Conservation (phyloP, 2,329 filamentous ascomycete genomes). For the Ilyonectria mors-panacis region DNA sequence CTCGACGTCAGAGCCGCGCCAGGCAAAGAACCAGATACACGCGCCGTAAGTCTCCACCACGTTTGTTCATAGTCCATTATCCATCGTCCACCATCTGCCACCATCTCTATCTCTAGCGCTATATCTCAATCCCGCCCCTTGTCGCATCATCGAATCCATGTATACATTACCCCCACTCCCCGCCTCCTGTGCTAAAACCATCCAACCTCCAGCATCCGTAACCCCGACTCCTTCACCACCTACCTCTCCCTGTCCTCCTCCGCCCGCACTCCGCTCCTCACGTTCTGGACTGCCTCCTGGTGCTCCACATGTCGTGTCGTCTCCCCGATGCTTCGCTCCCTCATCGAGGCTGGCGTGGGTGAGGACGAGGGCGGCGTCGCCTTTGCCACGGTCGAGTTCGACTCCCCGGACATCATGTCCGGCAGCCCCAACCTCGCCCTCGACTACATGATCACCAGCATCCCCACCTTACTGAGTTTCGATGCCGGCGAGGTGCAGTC, state of each 20-base stretch:
- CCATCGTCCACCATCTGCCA: not conserved
- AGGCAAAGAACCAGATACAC: slow-evolving; percentile 54
- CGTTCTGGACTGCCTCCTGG: slow-evolving; percentile 73
- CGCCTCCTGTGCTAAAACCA: slow-evolving; percentile 19
- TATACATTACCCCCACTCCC: slow-evolving; percentile 11
- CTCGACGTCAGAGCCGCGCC: slow-evolving; percentile 45
- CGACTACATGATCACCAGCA: slow-evolving; percentile 70
- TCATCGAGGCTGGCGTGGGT: slow-evolving; percentile 67
- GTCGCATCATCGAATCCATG: slow-evolving; percentile 10
- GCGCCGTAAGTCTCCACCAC: slow-evolving; percentile 49
- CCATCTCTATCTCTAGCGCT: slow-evolving; percentile 13
- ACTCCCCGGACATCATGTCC: slow-evolving; percentile 70
- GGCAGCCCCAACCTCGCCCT: slow-evolving; percentile 59
- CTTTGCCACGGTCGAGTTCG: slow-evolving; percentile 69
- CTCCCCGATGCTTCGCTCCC: slow-evolving; percentile 62
- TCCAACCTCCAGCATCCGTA: slow-evolving; percentile 63
- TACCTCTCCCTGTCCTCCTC: slow-evolving; percentile 70
- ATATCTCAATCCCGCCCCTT: slow-evolving; percentile 43
- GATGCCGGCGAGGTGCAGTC: slow-evolving; percentile 68
- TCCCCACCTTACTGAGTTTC: slow-evolving; percentile 72
- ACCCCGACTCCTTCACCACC: slow-evolving; percentile 67
- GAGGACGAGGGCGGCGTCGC: slow-evolving; percentile 70
- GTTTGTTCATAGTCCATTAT: not conserved
- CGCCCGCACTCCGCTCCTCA: slow-evolving; percentile 69
- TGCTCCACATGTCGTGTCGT: slow-evolving; percentile 69